phyloP scores from a whole-genome alignment of 306 rosid species.

The Trifolium pratense region DNA sequence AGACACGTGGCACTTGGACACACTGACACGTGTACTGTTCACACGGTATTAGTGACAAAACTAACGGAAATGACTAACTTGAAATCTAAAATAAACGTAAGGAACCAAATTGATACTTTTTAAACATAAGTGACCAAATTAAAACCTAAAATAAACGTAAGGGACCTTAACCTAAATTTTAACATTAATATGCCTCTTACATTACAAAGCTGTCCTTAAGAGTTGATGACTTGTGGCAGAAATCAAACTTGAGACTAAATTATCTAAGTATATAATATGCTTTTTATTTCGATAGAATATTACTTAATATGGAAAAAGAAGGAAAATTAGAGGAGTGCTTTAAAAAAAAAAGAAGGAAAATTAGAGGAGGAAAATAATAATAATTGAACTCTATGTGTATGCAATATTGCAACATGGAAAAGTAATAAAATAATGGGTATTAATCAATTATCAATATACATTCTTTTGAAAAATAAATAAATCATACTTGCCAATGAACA shows the following conservation, averaged over 20 bases:
- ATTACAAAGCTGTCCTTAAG: background rate
- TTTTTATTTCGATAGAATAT: background rate
- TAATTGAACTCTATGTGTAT: background rate
- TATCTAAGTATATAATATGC: no score
- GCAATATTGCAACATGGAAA: background rate
- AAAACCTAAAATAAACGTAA: no score
- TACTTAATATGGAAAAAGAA: background rate
- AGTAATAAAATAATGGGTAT: background rate
- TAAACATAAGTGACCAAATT: no score
- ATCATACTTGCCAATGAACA: conserved; percentile 45
- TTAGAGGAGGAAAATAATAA: background rate
- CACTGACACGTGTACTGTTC: no score
- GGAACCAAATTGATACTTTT: no score
- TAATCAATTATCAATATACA: background rate
- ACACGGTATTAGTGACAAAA: no score
- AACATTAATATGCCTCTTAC: no score
- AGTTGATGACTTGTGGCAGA: background rate
- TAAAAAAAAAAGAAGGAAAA: background rate
- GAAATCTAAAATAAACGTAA: no score
- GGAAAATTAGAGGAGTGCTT: background rate
- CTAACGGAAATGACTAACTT: no score
- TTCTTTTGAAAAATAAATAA: background rate
- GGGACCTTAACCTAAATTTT: no score
- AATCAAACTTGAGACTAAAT: background rate
- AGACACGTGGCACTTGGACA: no score